Percentiles rank a stretch among this genome's conserved stretches.
These are phyloP conservation scores for Calocybe gangraenosa DNA, from an alignment of 768 basidiomycete species.

Conservation along the genomic window DNA sequence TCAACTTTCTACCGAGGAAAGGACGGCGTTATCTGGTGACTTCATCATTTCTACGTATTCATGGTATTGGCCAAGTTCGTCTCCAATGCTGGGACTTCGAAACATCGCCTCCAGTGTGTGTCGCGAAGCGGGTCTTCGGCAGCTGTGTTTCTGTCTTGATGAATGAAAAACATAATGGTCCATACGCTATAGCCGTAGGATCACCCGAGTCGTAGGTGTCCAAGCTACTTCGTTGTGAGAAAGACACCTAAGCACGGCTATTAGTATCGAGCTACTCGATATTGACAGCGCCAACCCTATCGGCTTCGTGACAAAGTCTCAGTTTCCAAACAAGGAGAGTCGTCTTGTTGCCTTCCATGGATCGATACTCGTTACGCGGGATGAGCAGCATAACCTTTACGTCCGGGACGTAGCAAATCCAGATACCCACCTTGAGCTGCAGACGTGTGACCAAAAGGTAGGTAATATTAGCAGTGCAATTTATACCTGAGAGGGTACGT, in stretches of 20 bases:
- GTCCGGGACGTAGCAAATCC: slow-evolving; percentile 33
- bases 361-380: slow-evolving; percentile 33
- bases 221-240: neutral
- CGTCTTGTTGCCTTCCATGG: slow-evolving; percentile 29
- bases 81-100: slow-evolving; percentile 59
- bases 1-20: slow-evolving; percentile 44
- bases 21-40: slow-evolving; percentile 44
- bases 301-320: slow-evolving; percentile 30
- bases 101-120: slow-evolving; percentile 26
- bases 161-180: slow-evolving; percentile 33
- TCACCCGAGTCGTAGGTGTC: slow-evolving; percentile 30
- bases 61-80: slow-evolving; percentile 22
- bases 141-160: slow-evolving; percentile 33
- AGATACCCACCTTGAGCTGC: slow-evolving; percentile 28
- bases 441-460: slow-evolving; percentile 29
- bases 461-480: neutral
- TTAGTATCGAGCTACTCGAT: slow-evolving; percentile 38
- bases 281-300: slow-evolving; percentile 32
- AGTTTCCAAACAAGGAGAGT: slow-evolving; percentile 26
- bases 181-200: slow-evolving; percentile 38
- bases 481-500: no score
- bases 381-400: slow-evolving; percentile 25
- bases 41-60: slow-evolving; percentile 23
- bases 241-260: neutral
- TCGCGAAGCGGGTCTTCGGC: slow-evolving; percentile 35